Conservation (phyloP, 768 basidiomycete genomes). For the Leccinum boreale region DNA sequence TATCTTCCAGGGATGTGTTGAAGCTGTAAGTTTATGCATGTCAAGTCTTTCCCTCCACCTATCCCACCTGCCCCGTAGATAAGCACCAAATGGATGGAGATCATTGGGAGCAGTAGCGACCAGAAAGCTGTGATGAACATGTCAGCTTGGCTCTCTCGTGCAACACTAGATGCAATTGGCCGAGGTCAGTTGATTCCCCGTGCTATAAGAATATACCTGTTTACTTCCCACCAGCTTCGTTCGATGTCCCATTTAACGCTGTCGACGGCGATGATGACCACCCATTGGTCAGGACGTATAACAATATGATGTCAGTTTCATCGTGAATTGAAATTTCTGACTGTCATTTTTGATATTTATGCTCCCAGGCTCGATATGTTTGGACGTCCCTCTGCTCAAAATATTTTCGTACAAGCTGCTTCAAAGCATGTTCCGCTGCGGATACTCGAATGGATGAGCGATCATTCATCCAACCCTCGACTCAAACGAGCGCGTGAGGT, state of each 20-base stretch:
- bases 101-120: no score
- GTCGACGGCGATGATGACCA: conserved; percentile 8
- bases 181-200: conserved; percentile 31
- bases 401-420: conserved; percentile 14
- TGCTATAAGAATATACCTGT: background rate
- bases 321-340: conserved; percentile 2
- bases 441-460: conserved; percentile 34
- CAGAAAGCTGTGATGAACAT: background rate
- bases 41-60: no score
- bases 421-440: conserved; percentile 11
- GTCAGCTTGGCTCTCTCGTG: background rate
- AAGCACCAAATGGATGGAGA: no score
- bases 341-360: background rate
- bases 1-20: conserved; percentile 32
- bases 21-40: no score
- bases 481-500: conserved; percentile 15
- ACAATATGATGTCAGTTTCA: conserved; percentile 11
- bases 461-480: conserved; percentile 23
- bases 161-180: conserved; percentile 36
- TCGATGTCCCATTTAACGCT: conserved; percentile 44
- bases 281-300: conserved; percentile 7
- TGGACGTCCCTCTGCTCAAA: conserved; percentile 9
- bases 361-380: conserved; percentile 19
- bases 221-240: conserved; percentile 14
- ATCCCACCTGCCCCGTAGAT: no score